Percentiles rank a stretch among this genome's conserved stretches.
Conservation (phyloP, 1,139 yeast genomes). For the Suhomyces yuchorum region DNA sequence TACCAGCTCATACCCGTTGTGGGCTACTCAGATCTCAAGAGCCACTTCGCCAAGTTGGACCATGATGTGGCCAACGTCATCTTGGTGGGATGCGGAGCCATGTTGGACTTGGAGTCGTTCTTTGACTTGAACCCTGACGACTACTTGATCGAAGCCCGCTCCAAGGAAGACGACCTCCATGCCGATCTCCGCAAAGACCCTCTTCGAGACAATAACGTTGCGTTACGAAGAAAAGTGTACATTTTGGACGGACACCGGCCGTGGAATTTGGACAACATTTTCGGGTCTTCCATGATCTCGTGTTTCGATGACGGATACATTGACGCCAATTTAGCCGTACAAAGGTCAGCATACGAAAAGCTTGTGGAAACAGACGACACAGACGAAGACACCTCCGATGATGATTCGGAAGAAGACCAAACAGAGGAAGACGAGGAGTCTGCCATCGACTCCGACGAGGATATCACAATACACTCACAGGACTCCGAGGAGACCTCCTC, state of each 20-base stretch:
- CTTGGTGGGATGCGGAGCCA: conserved; percentile 93
- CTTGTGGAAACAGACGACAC: conserved; percentile 42
- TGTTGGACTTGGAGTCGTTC: conserved; percentile 81
- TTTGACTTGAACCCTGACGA: conserved; percentile 64
- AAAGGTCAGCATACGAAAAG: conserved; percentile 56
- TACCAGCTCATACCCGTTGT: conserved; percentile 92
- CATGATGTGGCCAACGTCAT: conserved; percentile 76
- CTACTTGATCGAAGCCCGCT: conserved; percentile 21
- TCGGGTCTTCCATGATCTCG: conserved; percentile 76
- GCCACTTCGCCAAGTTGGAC: conserved; percentile 66
- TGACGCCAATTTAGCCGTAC: conserved; percentile 54
- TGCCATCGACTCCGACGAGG: conserved; percentile 29
- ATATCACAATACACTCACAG: conserved; percentile 27
- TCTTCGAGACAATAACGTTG: conserved; percentile 15
- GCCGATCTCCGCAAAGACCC: conserved; percentile 18
- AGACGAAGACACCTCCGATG: conserved; percentile 30
- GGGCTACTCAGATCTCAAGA: conserved; percentile 79
- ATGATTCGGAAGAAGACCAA: conserved; percentile 14
- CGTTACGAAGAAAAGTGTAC: conserved; percentile 58
- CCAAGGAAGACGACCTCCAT: conserved; percentile 13
- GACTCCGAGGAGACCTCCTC: conserved; percentile 38
- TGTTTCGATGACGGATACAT: conserved; percentile 89
- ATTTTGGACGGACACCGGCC: conserved; percentile 93
- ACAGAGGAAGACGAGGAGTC: conserved; percentile 24
- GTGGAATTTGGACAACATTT: conserved; percentile 91